Conservation (phyloP, 768 basidiomycete genomes). For the Heimioporus sp. region DNA sequence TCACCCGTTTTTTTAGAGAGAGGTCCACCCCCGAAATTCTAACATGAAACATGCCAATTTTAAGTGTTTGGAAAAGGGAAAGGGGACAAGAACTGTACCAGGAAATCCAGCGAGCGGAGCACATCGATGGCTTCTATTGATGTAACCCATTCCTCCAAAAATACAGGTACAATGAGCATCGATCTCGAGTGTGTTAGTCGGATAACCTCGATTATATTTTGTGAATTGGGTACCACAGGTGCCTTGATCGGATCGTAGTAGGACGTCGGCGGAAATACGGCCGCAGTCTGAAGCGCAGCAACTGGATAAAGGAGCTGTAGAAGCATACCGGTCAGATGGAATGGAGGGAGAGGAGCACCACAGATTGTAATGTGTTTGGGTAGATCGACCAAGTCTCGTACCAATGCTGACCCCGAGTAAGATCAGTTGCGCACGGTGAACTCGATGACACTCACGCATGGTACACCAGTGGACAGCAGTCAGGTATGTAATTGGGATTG, state of each 20-base stretch:
- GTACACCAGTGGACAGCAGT: slow-evolving; percentile 31
- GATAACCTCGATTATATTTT: slow-evolving; percentile 21
- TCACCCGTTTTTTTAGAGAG: slow-evolving; percentile 37
- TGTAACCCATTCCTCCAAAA: slow-evolving; percentile 24
- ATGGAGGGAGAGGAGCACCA: slow-evolving; percentile 19
- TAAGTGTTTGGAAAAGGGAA: neutral
- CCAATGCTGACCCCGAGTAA: neutral
- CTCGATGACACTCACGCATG: slow-evolving; percentile 28
- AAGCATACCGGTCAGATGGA: slow-evolving; percentile 8
- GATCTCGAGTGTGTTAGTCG: slow-evolving; percentile 9
- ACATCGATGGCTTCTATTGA: slow-evolving; percentile 16
- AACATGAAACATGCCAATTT: neutral
- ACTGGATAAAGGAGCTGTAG: slow-evolving; percentile 18
- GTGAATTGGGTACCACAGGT: slow-evolving; percentile 19
- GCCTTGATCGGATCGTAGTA: slow-evolving; percentile 9
- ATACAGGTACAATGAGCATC: slow-evolving; percentile 19
- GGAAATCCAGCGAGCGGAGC: slow-evolving; percentile 12
- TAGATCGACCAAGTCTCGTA: neutral
- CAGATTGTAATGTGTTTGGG: slow-evolving; percentile 6
- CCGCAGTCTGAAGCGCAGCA: slow-evolving; percentile 7
- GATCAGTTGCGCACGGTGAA: neutral
- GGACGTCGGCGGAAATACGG: slow-evolving; percentile 21
- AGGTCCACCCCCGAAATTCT: slow-evolving; percentile 34
- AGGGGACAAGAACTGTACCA: slow-evolving; percentile 14
- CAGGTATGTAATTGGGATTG: slow-evolving; percentile 36